Base-by-base conservation (phyloP, 2,329 filamentous ascomycete species). In the Leptographium galeiforme region DNA sequence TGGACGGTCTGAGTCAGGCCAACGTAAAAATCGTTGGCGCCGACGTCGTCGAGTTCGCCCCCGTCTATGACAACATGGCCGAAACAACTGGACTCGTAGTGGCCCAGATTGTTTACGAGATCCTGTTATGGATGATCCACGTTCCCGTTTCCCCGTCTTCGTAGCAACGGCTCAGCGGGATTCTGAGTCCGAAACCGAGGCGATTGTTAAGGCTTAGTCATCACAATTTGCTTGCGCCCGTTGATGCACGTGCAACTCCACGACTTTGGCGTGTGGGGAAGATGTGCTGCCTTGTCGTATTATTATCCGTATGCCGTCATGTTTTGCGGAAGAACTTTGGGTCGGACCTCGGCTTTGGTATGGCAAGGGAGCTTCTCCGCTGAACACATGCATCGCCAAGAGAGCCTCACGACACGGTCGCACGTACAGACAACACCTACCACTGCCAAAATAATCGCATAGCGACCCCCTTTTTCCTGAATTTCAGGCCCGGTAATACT, bases 41-140 rank as follows among this genome's bases (percentile, higher is more conserved):
- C 0, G 87, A 91, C 68, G 78, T 91, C 47, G 87, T 91, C 3
- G 87, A 91, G 68, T 86, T 91, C 7, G 78, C 83, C 2, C 87
- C 87, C 0, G 80, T 79, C 4, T 91, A 90, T 65, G 87, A 91
- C 68, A 83, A 82, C n/a, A 71, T 70, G 13, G 85, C 79, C 3
- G 87, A 91, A 68, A 81, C 78, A 32, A 93, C 87, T 2, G 48
- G 14, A 7, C 36, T 50, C 8, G 14, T 50, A 2, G 36, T 50
- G 8, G 19, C 48, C 4, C 33, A 48, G n/a, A 19, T 39, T 6
- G 34, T 48, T 32, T 48, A 39, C 25, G 47, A 48, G 47, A 38
- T 48, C 6, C 38, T 50, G 8, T 36, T 41, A 36, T 50, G 48
- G 48, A 40, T 50, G 48, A 11, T 50, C 4, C 18, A 19, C 10